Evolutionary conservation across 1,139 yeast genomes (phyloP).

Genomic region (Pichia sp.): DNA sequence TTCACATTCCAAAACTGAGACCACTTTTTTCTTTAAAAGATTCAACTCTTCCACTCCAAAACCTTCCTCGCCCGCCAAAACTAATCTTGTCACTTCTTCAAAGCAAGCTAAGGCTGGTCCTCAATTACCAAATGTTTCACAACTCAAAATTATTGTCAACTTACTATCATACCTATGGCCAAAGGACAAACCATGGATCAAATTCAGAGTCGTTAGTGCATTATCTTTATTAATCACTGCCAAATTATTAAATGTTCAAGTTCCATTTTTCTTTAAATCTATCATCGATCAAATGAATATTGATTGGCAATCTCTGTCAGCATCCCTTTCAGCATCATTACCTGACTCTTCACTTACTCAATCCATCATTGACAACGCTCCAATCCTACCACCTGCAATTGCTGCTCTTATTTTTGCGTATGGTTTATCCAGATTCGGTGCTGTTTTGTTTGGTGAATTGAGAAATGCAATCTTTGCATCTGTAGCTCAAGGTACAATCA

Average conservation of each 20-base stretch:
- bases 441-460: conserved; percentile 88
- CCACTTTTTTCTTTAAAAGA: background rate
- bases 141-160: conserved; percentile 55
- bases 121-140: conserved; percentile 34
- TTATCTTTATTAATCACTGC: conserved; percentile 67
- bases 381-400: conserved; percentile 49
- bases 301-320: conserved; percentile 68
- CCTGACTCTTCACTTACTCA: conserved; percentile 11
- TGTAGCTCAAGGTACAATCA: conserved; percentile 92
- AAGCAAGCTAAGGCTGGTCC: conserved; percentile 15
- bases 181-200: conserved; percentile 60
- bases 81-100: conserved; percentile 16
- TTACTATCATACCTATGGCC: conserved; percentile 88
- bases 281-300: conserved; percentile 91
- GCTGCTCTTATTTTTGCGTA: conserved; percentile 79
- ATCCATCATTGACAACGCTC: conserved; percentile 13
- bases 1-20: too few species aligned
- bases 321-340: conserved; percentile 26
- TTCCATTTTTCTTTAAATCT: conserved; percentile 86
- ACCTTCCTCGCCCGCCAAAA: conserved; percentile 6
- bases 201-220: conserved; percentile 71
- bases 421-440: conserved; percentile 92
- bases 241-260: conserved; percentile 85
- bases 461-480: conserved; percentile 93
- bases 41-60: conserved; percentile 6